phyloP scores from a whole-genome alignment of 257 asterid genomes.

The Nicotiana paniculata region DNA sequence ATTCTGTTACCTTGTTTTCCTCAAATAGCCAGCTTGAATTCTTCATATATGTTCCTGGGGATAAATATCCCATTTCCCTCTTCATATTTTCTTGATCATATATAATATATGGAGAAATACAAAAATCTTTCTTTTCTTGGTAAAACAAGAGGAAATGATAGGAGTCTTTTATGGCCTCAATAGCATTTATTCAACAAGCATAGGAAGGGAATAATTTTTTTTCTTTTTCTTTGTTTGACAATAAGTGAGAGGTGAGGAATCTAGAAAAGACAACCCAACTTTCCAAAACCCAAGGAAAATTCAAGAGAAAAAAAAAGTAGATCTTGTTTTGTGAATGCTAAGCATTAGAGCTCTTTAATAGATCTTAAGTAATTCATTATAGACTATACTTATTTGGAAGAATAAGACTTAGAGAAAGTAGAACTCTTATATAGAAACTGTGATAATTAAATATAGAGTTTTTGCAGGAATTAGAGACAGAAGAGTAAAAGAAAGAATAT shows the following conservation, averaged over 20 bases:
- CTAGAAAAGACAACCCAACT: conserved; percentile 45
- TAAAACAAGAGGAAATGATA: conserved; percentile 7
- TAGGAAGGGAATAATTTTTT: conserved; percentile 43
- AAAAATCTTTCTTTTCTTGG: not conserved
- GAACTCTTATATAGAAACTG: not conserved
- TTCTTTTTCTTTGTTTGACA: conserved; percentile 29
- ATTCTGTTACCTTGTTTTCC: conserved; percentile 26
- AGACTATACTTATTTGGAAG: not conserved
- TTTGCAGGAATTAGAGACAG: not conserved
- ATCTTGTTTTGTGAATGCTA: conserved; percentile 33
- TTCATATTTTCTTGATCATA: conserved; percentile 32
- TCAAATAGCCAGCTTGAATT: conserved; percentile 54
- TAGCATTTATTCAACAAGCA: conserved; percentile 23
- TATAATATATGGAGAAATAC: not conserved
- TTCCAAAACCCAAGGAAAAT: conserved; percentile 50
- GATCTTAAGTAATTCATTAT: conserved; percentile 11
- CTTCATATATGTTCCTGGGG: conserved; percentile 39
- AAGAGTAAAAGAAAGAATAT: not conserved
- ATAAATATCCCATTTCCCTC: conserved; percentile 39
- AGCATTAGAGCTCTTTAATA: conserved; percentile 5
- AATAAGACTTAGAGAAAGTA: not conserved
- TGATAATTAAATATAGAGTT: not conserved
- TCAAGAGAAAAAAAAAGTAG: conserved; percentile 20
- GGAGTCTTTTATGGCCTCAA: conserved; percentile 19
- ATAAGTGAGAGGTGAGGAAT: conserved; percentile 45